A percentile compares a stretch with the other conserved stretches of the same genome.
Evolutionary conservation across 768 basidiomycete genomes (phyloP).

Genomic region (Leucocoprinus leucothites): DNA sequence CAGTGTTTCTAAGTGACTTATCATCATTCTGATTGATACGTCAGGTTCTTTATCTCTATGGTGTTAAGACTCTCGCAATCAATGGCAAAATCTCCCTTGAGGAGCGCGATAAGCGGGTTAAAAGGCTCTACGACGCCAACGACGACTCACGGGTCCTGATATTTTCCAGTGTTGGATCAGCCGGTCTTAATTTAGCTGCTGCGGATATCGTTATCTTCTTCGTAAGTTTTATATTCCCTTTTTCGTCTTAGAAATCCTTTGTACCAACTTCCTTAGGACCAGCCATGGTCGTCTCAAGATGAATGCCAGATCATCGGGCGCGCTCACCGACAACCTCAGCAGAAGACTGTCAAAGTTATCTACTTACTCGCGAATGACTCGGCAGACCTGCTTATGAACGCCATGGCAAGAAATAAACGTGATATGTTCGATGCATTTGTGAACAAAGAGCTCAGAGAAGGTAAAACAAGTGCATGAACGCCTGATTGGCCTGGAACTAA

Average conservation of each 20-base stretch:
- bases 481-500: neutral
- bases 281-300: slow-evolving; percentile 28
- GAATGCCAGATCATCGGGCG: slow-evolving; percentile 24
- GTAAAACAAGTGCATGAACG: neutral
- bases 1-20: too few relatives aligned
- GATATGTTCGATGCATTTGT: slow-evolving; percentile 25
- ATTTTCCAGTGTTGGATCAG: slow-evolving; percentile 21
- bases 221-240: slow-evolving; percentile 16
- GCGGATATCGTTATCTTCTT: slow-evolving; percentile 21
- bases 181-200: slow-evolving; percentile 21
- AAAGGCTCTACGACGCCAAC: slow-evolving; percentile 11
- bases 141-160: slow-evolving; percentile 14
- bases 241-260: neutral
- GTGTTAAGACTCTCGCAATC: slow-evolving; percentile 9
- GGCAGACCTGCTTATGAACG: slow-evolving; percentile 20
- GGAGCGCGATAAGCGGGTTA: slow-evolving; percentile 13
- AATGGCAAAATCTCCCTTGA: slow-evolving; percentile 14
- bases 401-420: slow-evolving; percentile 20
- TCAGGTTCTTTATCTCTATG: neutral
- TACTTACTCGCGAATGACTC: slow-evolving; percentile 23
- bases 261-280: slow-evolving; percentile 17
- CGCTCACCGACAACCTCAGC: slow-evolving; percentile 25
- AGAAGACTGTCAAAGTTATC: slow-evolving; percentile 16
- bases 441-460: neutral
- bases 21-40: neutral